Conservation (phyloP, 257 asterid species). For the Primulina huaijiensis region DNA sequence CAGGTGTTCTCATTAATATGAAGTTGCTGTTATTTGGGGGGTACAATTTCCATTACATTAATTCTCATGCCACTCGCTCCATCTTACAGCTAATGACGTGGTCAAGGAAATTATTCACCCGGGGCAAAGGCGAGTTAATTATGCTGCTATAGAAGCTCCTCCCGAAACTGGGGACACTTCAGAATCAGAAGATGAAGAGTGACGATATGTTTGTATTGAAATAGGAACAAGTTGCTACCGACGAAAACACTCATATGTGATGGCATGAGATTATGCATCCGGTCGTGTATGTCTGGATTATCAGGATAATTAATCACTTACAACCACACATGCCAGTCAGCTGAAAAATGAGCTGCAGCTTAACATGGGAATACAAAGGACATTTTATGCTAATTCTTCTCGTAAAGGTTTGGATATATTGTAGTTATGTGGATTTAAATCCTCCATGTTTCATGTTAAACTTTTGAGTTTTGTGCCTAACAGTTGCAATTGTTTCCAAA, state of each 20-base stretch:
- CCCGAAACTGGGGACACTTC: slow-evolving; percentile 41
- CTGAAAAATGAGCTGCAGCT: too few relatives aligned
- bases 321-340: too few relatives aligned
- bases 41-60: background rate
- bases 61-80: slow-evolving; percentile 10
- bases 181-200: slow-evolving; percentile 54
- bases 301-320: too few relatives aligned
- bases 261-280: too few relatives aligned
- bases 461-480: too few relatives aligned
- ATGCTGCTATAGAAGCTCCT: slow-evolving; percentile 47
- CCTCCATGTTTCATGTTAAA: too few relatives aligned
- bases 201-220: background rate
- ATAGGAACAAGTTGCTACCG: background rate
- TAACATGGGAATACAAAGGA: too few relatives aligned
- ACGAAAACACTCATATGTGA: too few relatives aligned
- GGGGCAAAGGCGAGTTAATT: slow-evolving; percentile 34
- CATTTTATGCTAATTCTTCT: too few relatives aligned
- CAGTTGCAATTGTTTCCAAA: too few relatives aligned
- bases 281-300: too few relatives aligned
- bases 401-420: background rate
- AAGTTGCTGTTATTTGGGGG: background rate
- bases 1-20: slow-evolving; percentile 42
- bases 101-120: slow-evolving; percentile 49
- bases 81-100: slow-evolving; percentile 29
- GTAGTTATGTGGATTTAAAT: too few relatives aligned